These are phyloP conservation scores for Austroboletus eburneus DNA, from an alignment of 768 basidiomycete species.

Conservation along the genomic window DNA sequence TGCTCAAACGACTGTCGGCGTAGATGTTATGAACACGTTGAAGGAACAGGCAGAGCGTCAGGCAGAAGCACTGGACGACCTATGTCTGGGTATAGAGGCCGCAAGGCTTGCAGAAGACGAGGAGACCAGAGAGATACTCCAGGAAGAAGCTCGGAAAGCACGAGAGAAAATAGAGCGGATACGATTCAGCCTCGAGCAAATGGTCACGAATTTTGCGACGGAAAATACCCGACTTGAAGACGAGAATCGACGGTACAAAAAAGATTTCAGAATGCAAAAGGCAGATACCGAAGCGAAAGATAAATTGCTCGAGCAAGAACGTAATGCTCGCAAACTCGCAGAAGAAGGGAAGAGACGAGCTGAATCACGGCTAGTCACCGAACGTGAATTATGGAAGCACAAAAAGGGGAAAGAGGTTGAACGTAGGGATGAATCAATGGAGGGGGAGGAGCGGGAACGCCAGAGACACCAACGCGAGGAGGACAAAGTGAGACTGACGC, in stretches of 20 bases:
- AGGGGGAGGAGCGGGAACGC: background rate
- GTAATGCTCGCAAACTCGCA: slow-evolving; percentile 15
- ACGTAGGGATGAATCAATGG: background rate
- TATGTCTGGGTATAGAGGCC: slow-evolving; percentile 41
- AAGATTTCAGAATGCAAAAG: slow-evolving; percentile 9
- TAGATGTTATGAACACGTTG: slow-evolving; percentile 42
- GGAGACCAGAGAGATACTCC: slow-evolving; percentile 36
- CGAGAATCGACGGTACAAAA: slow-evolving; percentile 18
- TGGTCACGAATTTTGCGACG: slow-evolving; percentile 33
- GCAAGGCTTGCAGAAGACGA: slow-evolving; percentile 38
- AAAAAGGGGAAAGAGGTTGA: background rate
- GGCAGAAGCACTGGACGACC: slow-evolving; percentile 37
- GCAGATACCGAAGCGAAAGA: background rate
- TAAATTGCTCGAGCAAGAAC: slow-evolving; percentile 19
- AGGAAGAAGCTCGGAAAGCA: slow-evolving; percentile 36
- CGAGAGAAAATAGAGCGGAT: slow-evolving; percentile 39
- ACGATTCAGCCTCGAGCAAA: slow-evolving; percentile 37
- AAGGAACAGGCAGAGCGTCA: slow-evolving; percentile 40
- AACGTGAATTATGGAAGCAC: slow-evolving; percentile 8
- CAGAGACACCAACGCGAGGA: background rate
- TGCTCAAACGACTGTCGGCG: slow-evolving; percentile 41
- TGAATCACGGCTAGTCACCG: slow-evolving; percentile 16
- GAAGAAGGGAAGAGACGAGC: slow-evolving; percentile 10
- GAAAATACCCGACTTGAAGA: slow-evolving; percentile 30
- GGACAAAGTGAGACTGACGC: background rate